Conservation (phyloP, 2,329 filamentous ascomycete genomes). For the Fusarium virguliforme region DNA sequence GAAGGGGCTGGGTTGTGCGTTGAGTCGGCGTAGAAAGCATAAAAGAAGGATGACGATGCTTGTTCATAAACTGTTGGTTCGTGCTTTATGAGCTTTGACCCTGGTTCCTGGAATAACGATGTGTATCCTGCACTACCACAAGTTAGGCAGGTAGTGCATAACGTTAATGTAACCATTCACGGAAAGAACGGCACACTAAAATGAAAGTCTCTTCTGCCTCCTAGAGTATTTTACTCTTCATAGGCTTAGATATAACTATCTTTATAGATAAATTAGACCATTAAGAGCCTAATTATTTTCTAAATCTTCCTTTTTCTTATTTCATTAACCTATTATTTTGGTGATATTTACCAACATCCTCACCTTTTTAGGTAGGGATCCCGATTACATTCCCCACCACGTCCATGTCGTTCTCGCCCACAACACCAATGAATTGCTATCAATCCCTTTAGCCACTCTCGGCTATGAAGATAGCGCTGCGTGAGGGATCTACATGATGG, state of each 20-base stretch:
- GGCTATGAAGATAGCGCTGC: conserved; percentile 5
- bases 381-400: too few relatives aligned
- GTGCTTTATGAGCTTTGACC: not conserved
- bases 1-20: not conserved
- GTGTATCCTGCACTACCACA: not conserved
- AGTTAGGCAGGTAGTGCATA: not conserved
- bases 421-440: not conserved
- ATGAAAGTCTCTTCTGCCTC: too few relatives aligned
- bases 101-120: conserved; percentile 1
- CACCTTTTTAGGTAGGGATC: too few relatives aligned
- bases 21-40: not conserved
- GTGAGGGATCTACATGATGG: not conserved
- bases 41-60: not conserved
- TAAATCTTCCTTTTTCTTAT: too few relatives aligned
- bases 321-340: too few relatives aligned
- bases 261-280: too few relatives aligned
- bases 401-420: not conserved
- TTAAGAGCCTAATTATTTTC: too few relatives aligned
- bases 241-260: too few relatives aligned
- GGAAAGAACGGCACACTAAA: too few relatives aligned
- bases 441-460: not conserved
- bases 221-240: too few relatives aligned
- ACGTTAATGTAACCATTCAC: conserved; percentile 1
- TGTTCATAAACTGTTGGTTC: not conserved
- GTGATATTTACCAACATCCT: too few relatives aligned